Conservation (phyloP, 257 asterid genomes). For the Nicotiana tomentosiformis region DNA sequence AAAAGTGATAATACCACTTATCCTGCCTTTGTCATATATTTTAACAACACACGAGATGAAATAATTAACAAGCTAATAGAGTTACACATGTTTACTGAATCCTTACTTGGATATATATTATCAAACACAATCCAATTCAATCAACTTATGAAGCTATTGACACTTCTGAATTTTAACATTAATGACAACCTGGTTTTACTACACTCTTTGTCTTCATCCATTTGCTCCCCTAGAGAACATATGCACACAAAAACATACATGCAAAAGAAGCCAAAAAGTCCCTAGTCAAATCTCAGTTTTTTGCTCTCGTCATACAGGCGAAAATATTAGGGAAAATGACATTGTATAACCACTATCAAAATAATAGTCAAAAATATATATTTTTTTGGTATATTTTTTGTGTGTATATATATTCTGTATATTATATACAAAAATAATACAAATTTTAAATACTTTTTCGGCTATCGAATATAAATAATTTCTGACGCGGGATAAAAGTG, state of each 20-base stretch:
- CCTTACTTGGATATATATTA: neutral
- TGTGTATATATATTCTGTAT: too few species aligned
- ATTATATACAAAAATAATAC: too few species aligned
- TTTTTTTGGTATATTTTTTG: too few species aligned
- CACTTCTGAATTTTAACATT: constrained; percentile 32
- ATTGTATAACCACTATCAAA: too few species aligned
- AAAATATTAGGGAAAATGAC: too few species aligned
- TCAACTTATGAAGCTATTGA: constrained; percentile 29
- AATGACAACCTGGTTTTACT: constrained; percentile 41
- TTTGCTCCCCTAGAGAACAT: constrained; percentile 5
- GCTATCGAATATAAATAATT: too few species aligned
- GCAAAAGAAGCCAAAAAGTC: constrained; percentile 46
- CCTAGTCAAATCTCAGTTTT: constrained; percentile 33
- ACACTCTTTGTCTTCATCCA: constrained; percentile 29
- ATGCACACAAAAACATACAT: constrained; percentile 22
- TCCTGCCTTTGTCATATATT: too few species aligned
- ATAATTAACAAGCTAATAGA: neutral
- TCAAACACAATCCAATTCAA: constrained; percentile 21
- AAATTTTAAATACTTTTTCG: too few species aligned
- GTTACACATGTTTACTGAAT: neutral
- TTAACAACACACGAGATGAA: neutral
- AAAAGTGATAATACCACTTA: too few species aligned
- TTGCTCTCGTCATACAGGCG: neutral
- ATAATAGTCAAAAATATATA: too few species aligned
- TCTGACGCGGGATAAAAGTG: too few species aligned